Evolutionary conservation across 2,329 filamentous ascomycete genomes (phyloP).

Genomic region (Beauveria scarabaeidicola): DNA sequence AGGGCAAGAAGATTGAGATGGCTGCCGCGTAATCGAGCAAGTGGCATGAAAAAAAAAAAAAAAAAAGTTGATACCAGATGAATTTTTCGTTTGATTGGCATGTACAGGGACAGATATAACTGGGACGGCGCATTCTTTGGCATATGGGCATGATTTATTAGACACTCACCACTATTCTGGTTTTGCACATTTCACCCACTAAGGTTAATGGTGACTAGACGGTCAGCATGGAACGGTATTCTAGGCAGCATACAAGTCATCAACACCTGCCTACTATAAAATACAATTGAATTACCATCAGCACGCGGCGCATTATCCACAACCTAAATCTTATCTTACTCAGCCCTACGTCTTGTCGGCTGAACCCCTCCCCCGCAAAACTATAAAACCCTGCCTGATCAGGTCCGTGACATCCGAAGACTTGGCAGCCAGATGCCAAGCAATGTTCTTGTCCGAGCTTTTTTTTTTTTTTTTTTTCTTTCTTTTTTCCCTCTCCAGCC

Average conservation of each 20-base stretch:
- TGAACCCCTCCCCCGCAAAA: background rate
- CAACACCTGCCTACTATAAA: background rate
- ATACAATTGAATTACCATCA: background rate
- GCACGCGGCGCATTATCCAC: too few species aligned
- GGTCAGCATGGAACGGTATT: background rate
- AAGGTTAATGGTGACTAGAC: background rate
- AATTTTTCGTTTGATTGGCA: slow-evolving; percentile 1
- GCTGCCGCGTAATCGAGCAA: slow-evolving; percentile 16
- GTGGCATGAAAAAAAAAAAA: background rate
- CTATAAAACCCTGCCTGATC: background rate
- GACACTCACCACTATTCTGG: background rate
- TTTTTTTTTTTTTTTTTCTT: background rate
- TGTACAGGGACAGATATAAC: background rate
- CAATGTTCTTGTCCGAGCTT: background rate
- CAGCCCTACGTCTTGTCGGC: background rate
- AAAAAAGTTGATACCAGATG: slow-evolving; percentile 4
- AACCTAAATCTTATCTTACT: background rate
- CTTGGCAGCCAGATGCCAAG: background rate
- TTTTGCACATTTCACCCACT: background rate
- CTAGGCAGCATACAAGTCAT: background rate
- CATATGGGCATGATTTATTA: background rate
- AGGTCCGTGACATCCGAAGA: slow-evolving; percentile 1
- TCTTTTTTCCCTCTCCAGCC: slow-evolving; percentile 9
- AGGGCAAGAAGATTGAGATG: slow-evolving; percentile 39
- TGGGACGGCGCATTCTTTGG: slow-evolving; percentile 1